Evolutionary conservation across 345 rosid genomes (phyloP).

Genomic region (Anacardium occidentale): DNA sequence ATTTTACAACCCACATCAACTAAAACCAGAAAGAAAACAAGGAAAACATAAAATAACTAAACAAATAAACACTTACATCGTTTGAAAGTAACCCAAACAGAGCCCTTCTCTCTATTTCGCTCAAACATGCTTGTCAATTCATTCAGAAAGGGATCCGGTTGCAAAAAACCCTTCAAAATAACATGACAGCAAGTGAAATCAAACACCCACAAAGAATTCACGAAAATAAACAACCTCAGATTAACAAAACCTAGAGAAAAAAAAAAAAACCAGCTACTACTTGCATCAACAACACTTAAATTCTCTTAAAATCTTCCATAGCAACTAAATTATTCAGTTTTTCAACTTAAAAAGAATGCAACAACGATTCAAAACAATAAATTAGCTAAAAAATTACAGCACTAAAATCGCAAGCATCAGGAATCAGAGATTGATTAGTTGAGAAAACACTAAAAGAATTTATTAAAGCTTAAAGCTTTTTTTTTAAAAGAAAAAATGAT

Average conservation of each 20-base stretch:
- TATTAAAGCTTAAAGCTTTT: not conserved
- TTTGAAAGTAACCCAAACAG: constrained; percentile 94
- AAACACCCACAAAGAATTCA: not conserved
- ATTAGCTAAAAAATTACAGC: not conserved
- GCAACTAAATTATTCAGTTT: not conserved
- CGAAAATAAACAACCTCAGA: not conserved
- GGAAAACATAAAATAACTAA: not conserved
- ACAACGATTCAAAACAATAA: not conserved
- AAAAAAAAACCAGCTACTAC: not conserved
- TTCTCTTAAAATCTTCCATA: not conserved
- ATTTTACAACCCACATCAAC: not conserved
- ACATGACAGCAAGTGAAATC: not conserved
- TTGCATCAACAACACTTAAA: not conserved
- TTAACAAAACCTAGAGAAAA: not conserved
- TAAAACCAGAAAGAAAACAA: not conserved
- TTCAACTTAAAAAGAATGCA: not conserved
- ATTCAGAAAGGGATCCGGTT: constrained; percentile 83
- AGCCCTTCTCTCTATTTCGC: constrained; percentile 68
- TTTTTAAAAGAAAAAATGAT: not conserved
- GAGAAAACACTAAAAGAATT: too few species aligned
- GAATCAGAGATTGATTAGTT: not conserved
- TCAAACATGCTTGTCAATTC: constrained; percentile 92
- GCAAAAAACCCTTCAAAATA: constrained; percentile 57
- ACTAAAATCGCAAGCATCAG: not conserved
- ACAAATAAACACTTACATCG: constrained; percentile 50